Evolutionary conservation across 805 yeast genomes (phyloP), one percentile per base, ranked within the genome.

Genomic region (Crinitomyces ghanaensis): DNA sequence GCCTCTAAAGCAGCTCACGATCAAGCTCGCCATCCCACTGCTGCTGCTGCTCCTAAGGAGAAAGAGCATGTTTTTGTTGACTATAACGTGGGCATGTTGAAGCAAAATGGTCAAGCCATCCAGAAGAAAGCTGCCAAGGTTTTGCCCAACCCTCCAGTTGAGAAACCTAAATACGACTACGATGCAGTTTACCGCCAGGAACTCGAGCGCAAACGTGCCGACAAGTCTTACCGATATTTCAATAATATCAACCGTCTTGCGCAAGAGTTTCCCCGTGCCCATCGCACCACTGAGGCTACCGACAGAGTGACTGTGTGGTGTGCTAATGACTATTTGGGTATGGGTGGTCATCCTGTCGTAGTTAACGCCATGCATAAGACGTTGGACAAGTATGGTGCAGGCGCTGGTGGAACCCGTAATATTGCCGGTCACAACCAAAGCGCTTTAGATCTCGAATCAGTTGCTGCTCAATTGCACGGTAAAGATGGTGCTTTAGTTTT

Each of bases 321-420:
- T 54, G 86, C 98, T 26, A 91, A 91, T 57, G 99, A 91, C 59
- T 91, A 91, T 57, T 67, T 91, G 40, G 96, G 97, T 8, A 82
- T 91, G 91, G 88, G 95, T 33, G 75, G 73, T 50, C 81, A 88
- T 55, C 69, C 68, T 41, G 63, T 68, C 42, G 88, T 88, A 28
- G 62, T 84, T 39, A 61, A 70, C 12, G 74, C 74, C 36, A 91
- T 88, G 88, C 77, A 78, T 47, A 55, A 65, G 31, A 76, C 93
- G 12, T 68, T 91, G 57, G 80, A 79, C 48, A 74, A 72, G 62
- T 91, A 91, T 56, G 99, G 99, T 49, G 80, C 95, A 4, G 99
- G 99, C 49, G 95, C 99, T 6, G 99, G 99, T 53, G 99, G 99
- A 47, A 91, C 99, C 31, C 72, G 99, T 53, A 91, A 91, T 62